Base-by-base conservation (phyloP, 768 basidiomycete species). In the Boletus bicolor region DNA sequence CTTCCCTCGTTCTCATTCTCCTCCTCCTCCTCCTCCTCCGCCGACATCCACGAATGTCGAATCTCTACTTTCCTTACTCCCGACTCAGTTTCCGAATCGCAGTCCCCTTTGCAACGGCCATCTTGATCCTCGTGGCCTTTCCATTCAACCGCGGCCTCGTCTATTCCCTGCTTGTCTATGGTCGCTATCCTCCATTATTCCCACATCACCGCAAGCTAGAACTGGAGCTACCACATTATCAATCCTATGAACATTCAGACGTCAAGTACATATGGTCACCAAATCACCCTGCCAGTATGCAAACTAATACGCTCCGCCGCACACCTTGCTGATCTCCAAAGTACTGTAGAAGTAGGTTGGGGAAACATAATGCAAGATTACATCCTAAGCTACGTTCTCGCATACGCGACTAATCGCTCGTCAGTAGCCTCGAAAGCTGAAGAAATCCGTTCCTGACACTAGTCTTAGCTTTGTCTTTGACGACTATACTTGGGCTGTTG, bases 291-390 rank as follows among this genome's bases (percentile, higher is more conserved):
- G 19, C 36, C 10, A 38, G 48, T 49, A 49, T 28, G 48, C 5
- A 5, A 28, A 28, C 12, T 19, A n/a, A 5, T 14, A 28, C 1
- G n/a, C 35, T 49, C 48, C 12, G 11, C 26, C 11, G 4, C n/a
- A 12, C 14, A 8, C 37, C 17, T 28, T 4, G 26, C 48, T 49
- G 26, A 49, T 19, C 9, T 17, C 26, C 48, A 7, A 19, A 28
- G 28, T 28, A 28, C 6, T 60, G 9, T 14, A 75, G 75, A 56
- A 37, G 64, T 67, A 32, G 75, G 74, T 15, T 75, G 68, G 68
- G 72, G 73, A 36, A 75, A 76, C 44, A 63, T 68, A 32, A 70
- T 75, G 74, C 74, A 76, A 55, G 75, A 76, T 55, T 56, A 71
- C 15, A 60, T 75, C 15, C 45, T 75, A 48, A 69, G 61, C 10